Conservation (phyloP, 495 filamentous ascomycete species). For the Xylaria flabelliformis region DNA sequence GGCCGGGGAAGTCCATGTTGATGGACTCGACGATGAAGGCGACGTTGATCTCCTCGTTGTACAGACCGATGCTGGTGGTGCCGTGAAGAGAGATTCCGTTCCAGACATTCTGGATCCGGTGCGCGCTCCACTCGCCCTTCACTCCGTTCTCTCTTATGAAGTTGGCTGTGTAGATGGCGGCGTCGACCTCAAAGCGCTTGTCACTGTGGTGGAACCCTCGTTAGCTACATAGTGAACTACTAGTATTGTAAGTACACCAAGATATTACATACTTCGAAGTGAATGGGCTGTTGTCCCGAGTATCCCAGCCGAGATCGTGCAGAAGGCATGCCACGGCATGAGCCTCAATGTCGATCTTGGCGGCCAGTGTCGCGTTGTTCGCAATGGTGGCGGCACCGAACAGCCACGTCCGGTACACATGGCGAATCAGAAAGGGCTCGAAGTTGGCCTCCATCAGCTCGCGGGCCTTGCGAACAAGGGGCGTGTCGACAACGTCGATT, state of each 20-base stretch:
- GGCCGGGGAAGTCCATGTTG: slow-evolving; percentile 52
- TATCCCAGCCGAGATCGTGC: slow-evolving; percentile 60
- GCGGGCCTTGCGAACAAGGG: slow-evolving; percentile 10
- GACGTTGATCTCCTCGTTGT: slow-evolving; percentile 54
- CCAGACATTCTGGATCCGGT: slow-evolving; percentile 56
- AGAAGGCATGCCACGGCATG: slow-evolving; percentile 53
- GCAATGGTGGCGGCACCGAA: slow-evolving; percentile 47
- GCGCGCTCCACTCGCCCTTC: slow-evolving; percentile 42
- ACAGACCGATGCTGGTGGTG: slow-evolving; percentile 45
- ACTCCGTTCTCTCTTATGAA: slow-evolving; percentile 43
- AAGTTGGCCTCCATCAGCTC: slow-evolving; percentile 24
- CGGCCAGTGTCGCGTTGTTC: slow-evolving; percentile 38
- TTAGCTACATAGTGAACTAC: background rate
- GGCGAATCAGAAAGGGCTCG: slow-evolving; percentile 21
- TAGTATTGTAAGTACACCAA: background rate
- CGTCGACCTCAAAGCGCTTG: slow-evolving; percentile 63
- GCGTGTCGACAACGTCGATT: slow-evolving; percentile 36
- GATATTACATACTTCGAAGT: slow-evolving; percentile 15
- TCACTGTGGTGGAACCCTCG: slow-evolving; percentile 31
- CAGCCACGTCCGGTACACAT: slow-evolving; percentile 47
- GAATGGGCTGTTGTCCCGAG: slow-evolving; percentile 35
- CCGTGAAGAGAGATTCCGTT: slow-evolving; percentile 61
- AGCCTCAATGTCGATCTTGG: slow-evolving; percentile 47
- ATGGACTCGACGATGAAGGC: slow-evolving; percentile 46
- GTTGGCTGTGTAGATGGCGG: slow-evolving; percentile 55